Percentiles rank a stretch among this genome's conserved stretches.
phyloP scores from a whole-genome alignment of 352 stramenopile species.

The Phytophthora constricta region DNA sequence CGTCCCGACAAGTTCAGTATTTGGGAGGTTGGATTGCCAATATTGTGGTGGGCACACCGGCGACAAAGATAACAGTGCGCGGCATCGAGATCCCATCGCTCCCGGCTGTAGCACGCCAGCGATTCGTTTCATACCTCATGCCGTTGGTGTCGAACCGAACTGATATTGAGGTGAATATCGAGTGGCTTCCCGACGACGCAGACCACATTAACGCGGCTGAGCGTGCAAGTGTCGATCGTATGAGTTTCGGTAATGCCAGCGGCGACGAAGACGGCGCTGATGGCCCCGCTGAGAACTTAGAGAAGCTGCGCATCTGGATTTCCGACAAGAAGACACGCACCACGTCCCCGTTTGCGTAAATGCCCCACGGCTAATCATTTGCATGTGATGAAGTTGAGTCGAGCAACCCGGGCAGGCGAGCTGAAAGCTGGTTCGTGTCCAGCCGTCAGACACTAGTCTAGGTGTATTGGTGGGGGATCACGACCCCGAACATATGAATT shows the following conservation, averaged over 20 bases:
- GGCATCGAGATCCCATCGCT: conserved; percentile 82
- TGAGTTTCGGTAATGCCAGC: conserved; percentile 35
- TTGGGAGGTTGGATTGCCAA: conserved; percentile 82
- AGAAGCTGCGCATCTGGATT: conserved; percentile 89
- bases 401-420: conserved; percentile 1
- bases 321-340: conserved; percentile 87
- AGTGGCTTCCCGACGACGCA: conserved; percentile 77
- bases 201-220: conserved; percentile 41
- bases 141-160: conserved; percentile 80
- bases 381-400: conserved; percentile 34
- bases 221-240: conserved; percentile 44
- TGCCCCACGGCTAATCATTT: conserved; percentile 6
- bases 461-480: no score
- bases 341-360: conserved; percentile 72
- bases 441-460: no score
- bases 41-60: conserved; percentile 71
- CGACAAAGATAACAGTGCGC: conserved; percentile 79
- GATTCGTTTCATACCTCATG: conserved; percentile 82
- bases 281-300: conserved; percentile 45
- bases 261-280: conserved; percentile 33
- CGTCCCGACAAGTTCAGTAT: conserved; percentile 85
- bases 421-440: no score
- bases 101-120: conserved; percentile 55
- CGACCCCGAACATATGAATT: background rate
- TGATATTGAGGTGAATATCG: conserved; percentile 86